Evolutionary conservation across 2,329 filamentous ascomycete genomes (phyloP).

Genomic region (Xylariaceae sp.): DNA sequence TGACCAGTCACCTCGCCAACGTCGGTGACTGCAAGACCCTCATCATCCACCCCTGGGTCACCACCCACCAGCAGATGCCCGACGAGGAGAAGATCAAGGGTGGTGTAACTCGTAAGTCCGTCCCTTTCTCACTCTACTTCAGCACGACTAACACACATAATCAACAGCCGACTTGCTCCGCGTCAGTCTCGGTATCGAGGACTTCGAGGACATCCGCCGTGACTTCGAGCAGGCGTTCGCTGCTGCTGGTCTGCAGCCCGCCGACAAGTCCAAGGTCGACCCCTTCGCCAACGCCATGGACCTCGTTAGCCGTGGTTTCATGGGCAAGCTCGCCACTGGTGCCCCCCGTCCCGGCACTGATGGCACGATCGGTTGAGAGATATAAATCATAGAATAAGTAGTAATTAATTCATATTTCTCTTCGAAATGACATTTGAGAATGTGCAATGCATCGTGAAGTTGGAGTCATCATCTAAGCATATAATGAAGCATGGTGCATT

Average conservation of each 20-base stretch:
- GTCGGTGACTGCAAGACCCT: constrained; percentile 69
- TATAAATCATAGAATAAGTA: too few relatives aligned
- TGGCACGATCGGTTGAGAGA: constrained; percentile 25
- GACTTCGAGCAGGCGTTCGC: constrained; percentile 66
- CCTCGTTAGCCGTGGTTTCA: constrained; percentile 30
- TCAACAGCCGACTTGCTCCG: constrained; percentile 52
- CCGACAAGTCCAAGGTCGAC: constrained; percentile 25
- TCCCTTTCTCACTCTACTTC: not conserved
- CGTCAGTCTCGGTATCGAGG: constrained; percentile 66
- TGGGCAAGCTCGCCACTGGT: constrained; percentile 31
- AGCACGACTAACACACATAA: not conserved
- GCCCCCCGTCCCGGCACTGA: constrained; percentile 30
- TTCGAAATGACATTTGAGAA: too few relatives aligned
- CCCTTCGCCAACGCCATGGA: constrained; percentile 29
- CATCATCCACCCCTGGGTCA: constrained; percentile 67
- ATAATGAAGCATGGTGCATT: too few relatives aligned
- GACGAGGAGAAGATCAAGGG: constrained; percentile 61
- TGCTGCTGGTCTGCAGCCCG: constrained; percentile 31
- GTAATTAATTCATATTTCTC: too few relatives aligned
- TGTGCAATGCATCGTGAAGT: too few relatives aligned
- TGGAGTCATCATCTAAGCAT: too few relatives aligned
- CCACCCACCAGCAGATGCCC: constrained; percentile 64
- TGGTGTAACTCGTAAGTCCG: constrained; percentile 50
- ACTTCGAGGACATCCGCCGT: constrained; percentile 67
- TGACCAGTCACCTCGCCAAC: constrained; percentile 69